Conservation (phyloP, 306 rosid genomes). For the Elaeagnus macrophylla region DNA sequence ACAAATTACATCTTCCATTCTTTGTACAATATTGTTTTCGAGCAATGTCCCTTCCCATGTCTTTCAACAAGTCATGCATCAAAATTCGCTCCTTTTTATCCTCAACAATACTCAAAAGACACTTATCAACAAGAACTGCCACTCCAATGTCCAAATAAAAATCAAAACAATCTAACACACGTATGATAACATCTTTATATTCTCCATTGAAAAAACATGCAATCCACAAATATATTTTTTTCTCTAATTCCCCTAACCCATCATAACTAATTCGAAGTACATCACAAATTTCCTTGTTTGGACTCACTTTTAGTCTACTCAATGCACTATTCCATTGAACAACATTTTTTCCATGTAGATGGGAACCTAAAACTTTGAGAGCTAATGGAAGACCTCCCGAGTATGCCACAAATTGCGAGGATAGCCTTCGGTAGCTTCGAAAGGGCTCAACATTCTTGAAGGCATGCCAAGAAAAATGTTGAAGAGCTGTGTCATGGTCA, state of each 20-base stretch:
- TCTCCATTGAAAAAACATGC: conserved; percentile 14
- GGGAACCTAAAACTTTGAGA: conserved; percentile 29
- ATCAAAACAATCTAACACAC: conserved; percentile 5
- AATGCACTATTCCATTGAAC: not conserved
- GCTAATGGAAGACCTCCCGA: conserved; percentile 25
- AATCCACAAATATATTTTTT: conserved; percentile 8
- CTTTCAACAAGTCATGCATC: conserved; percentile 20
- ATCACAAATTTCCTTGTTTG: not conserved
- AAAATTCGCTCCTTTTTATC: not conserved
- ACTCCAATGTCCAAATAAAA: conserved; percentile 1
- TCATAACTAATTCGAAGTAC: not conserved
- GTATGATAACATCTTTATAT: not conserved
- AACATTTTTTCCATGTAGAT: not conserved
- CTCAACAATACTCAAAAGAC: not conserved
- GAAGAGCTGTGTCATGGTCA: not conserved
- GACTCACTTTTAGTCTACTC: not conserved
- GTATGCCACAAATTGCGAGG: not conserved
- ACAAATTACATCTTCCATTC: conserved; percentile 1
- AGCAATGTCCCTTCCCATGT: conserved; percentile 10
- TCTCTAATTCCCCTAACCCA: not conserved
- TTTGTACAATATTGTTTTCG: not conserved
- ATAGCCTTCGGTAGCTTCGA: not conserved
- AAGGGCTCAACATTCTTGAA: not conserved
- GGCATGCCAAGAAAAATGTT: conserved; percentile 1
- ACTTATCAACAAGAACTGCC: not conserved